Evolutionary conservation across 169 alveolate species (phyloP).

Genomic region (Plasmodium billcollinsi): DNA sequence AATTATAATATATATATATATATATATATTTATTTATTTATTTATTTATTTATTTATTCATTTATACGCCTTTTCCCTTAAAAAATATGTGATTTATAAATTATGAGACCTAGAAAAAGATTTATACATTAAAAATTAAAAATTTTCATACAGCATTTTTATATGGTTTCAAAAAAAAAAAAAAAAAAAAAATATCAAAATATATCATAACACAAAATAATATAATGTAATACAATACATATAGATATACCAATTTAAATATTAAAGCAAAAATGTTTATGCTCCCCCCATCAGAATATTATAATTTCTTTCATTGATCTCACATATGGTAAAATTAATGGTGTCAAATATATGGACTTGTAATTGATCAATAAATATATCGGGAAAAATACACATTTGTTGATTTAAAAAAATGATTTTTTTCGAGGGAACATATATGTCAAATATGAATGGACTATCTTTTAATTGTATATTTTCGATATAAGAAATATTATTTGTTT

Average conservation of each 20-base stretch:
- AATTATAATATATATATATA: no score
- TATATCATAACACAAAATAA: neutral
- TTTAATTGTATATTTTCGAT: slow-evolving; percentile 10
- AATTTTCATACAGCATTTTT: no score
- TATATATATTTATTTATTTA: no score
- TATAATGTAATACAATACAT: no score
- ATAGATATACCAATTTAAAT: no score
- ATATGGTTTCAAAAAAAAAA: neutral
- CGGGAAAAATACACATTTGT: slow-evolving; percentile 23
- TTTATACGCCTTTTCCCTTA: no score
- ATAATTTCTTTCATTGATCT: slow-evolving; percentile 13
- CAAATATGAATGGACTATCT: slow-evolving; percentile 66
- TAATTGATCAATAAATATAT: slow-evolving; percentile 28
- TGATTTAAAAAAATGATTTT: slow-evolving; percentile 29
- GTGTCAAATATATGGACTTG: slow-evolving; percentile 24
- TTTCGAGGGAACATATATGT: slow-evolving; percentile 34
- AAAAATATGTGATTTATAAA: no score
- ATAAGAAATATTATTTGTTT: slow-evolving; percentile 10
- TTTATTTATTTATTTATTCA: no score
- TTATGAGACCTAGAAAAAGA: no score
- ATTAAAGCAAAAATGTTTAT: neutral
- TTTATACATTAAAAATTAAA: no score
- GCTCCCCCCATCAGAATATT: neutral
- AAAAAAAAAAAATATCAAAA: neutral
- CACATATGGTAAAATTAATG: slow-evolving; percentile 16